Evolutionary conservation across 306 rosid species (phyloP), one percentile per base, ranked within the genome.

Genomic region (Delonix regia): DNA sequence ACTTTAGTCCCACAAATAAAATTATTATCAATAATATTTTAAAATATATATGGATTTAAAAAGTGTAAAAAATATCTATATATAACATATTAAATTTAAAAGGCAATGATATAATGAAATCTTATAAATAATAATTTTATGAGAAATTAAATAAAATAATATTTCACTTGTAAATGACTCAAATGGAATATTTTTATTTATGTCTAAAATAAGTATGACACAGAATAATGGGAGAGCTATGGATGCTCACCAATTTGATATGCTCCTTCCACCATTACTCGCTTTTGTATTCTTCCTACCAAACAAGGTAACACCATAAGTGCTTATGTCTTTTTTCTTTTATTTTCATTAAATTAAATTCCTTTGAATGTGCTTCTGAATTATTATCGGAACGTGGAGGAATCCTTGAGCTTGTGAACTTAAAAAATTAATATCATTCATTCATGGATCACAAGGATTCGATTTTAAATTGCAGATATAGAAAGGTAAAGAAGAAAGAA

Each of bases 281-380:
- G 44, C 13, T 71, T 3, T 42, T 77, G 79, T 64, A 71, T 53
- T 57, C 59, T 64, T 61, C 76, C 55, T 53, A 42, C 74, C 79
- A 44, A 65, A 73, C 48, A 74, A 21, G 30, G 45, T 74, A 67
- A 73, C 70, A 3, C 34, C 21, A 51, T 21, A 25, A 73, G 7
- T 53, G 63, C 36, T 70, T 18, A 9, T 24, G 18, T 62, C 25
- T 53, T 19, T 18, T 22, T 59, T 39, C 0, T 0, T 18, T 38
- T 30, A 1, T 62, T 44, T 24, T 39, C 25, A n/a, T n/a, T n/a
- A n/a, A n/a, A n/a, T n/a, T n/a, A n/a, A n/a, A n/a, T 22, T 6
- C 2, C 24, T 1, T 0, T 56, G 10, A 11, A 24, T 56, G 10
- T 24, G 25, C 19, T 19, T 7, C 59, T 2, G 5, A 53, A 21